Conservation (phyloP, 2,329 filamentous ascomycete species). For the Clathrospora elynae region DNA sequence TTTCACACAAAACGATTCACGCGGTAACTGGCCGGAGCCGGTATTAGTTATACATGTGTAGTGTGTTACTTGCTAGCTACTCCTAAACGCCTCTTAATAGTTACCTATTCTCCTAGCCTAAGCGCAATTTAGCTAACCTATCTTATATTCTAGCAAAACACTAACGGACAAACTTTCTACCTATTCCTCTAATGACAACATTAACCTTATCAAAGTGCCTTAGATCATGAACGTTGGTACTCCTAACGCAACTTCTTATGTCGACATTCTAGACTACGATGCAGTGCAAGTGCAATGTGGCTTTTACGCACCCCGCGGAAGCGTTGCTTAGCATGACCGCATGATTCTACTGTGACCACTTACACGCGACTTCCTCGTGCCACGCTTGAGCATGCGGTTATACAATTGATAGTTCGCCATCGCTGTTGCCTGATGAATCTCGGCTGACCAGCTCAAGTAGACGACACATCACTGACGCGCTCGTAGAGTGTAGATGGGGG, state of each 20-base stretch:
- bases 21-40: no score
- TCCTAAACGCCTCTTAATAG: no score
- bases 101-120: no score
- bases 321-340: background rate
- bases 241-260: background rate
- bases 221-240: background rate
- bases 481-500: background rate
- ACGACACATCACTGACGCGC: constrained; percentile 6
- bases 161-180: background rate
- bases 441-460: background rate
- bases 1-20: no score
- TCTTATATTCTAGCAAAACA: background rate
- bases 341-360: constrained; percentile 1
- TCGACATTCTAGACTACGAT: background rate
- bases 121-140: background rate
- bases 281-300: background rate
- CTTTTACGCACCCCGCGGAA: constrained; percentile 5
- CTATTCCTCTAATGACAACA: background rate
- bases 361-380: background rate
- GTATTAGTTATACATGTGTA: no score
- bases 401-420: no score
- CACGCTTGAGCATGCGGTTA: no score
- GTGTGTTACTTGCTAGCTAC: no score
- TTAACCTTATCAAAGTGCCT: background rate
- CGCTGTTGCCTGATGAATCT: background rate